Conservation (phyloP, 495 filamentous ascomycete genomes). For the Xylaria scruposa region DNA sequence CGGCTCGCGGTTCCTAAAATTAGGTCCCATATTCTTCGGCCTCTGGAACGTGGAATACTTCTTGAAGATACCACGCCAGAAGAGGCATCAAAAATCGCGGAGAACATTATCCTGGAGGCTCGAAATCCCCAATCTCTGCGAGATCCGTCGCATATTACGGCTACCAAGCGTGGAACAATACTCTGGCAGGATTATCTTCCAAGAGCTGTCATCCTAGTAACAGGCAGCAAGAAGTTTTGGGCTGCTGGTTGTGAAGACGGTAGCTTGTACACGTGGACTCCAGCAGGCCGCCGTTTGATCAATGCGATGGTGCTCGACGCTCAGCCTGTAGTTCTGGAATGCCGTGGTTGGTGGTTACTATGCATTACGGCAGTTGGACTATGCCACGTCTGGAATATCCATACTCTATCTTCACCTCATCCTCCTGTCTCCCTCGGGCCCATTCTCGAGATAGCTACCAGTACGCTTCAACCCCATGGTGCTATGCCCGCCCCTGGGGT, state of each 20-base stretch:
- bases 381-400: constrained; percentile 93
- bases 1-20: constrained; percentile 89
- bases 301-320: constrained; percentile 87
- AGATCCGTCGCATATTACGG: constrained; percentile 82
- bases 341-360: constrained; percentile 84
- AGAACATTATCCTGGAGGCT: constrained; percentile 61
- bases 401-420: constrained; percentile 81
- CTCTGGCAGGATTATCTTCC: constrained; percentile 96
- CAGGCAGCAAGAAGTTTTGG: constrained; percentile 91
- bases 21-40: constrained; percentile 75
- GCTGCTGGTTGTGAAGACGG: constrained; percentile 92
- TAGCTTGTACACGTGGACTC: constrained; percentile 91
- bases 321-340: constrained; percentile 92
- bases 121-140: constrained; percentile 63
- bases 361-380: constrained; percentile 87
- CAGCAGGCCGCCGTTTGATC: constrained; percentile 84
- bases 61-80: constrained; percentile 55
- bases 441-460: constrained; percentile 80
- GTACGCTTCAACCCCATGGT: constrained; percentile 68
- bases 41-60: constrained; percentile 60
- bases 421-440: constrained; percentile 91
- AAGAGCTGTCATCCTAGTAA: constrained; percentile 78
- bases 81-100: constrained; percentile 66
- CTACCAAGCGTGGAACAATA: constrained; percentile 80
- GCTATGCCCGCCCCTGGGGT: constrained; percentile 77